Base-by-base conservation (phyloP, 139 green algal genomes). In the Tetradesmus lagerheimii region DNA sequence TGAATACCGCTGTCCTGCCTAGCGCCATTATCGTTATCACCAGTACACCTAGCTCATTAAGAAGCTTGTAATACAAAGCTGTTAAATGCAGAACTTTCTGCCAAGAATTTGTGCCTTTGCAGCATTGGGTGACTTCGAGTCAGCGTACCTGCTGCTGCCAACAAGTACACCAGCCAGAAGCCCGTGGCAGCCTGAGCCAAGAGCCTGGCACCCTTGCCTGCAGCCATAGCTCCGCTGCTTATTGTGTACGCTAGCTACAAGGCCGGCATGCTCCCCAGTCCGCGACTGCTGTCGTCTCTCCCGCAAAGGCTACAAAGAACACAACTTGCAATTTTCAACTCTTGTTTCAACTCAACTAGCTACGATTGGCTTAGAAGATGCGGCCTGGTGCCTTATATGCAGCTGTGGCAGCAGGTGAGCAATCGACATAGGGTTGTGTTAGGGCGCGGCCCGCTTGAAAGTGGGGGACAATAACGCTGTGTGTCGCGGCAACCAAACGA, bases 131-230 rank as follows among this genome's bases (percentile, higher is more conserved):
- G 23, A 71, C 57, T 71, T n/a, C 23, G 20, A 71, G 57, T 71
- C 57, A 71, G 37, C 77, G 29, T 50, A 85, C 79, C 79, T 85
- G 53, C 79, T 67, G 79, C 34, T 27, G 41, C 79, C 34, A 85
- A 16, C 79, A 85, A 85, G 79, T 85, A 85, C 79, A 67, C 39
- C 31, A 85, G 79, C 79, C 79, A 85, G 53, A 85, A 9, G 37
- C 27, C 79, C 27, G 5, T 35, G 43, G 4, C 41, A 85, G 79
- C 41, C 31, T 85, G 39, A 47, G n/a, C 23, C n/a, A 71, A 23
- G 31, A 71, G 3, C 57, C 57, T 71, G 3, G 23, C 57, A 23
- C 57, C 57, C 8, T 31, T 71, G 23, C 16, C 20, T 71, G 20
- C 57, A 71, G 20, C 23, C 57, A 71, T 71, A 11, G 3, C 9